A percentile compares a stretch with the other conserved stretches of the same genome.
These are phyloP conservation scores for Sclerotiophoma versabilis DNA, from an alignment of 2,329 filamentous ascomycete genomes.

Conservation along the genomic window DNA sequence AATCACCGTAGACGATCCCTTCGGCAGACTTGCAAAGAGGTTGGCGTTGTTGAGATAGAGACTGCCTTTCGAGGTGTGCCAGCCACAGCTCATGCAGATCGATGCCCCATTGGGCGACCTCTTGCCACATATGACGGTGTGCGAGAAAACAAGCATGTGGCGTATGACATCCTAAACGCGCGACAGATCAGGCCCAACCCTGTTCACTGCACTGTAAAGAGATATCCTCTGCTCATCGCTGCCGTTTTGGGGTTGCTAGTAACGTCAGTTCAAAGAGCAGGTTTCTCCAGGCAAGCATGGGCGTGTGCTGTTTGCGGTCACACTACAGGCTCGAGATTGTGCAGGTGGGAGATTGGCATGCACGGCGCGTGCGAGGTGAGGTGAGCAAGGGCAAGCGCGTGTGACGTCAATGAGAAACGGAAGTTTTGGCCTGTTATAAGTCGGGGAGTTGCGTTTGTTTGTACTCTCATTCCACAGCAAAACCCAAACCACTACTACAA, in stretches of 20 bases:
- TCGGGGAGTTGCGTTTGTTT: conserved; percentile 19
- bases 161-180: conserved; percentile 13
- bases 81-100: conserved; percentile 17
- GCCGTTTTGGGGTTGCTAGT: conserved; percentile 11
- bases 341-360: conserved; percentile 18
- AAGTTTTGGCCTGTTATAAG: conserved; percentile 16
- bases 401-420: conserved; percentile 14
- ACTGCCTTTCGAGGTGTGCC: conserved; percentile 4
- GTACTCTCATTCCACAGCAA: conserved; percentile 9
- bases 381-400: conserved; percentile 14
- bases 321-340: conserved; percentile 6
- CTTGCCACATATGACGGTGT: conserved; percentile 15
- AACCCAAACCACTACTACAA: conserved; percentile 7
- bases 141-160: conserved; percentile 16
- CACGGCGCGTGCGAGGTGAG: conserved; percentile 11
- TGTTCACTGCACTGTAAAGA: conserved; percentile 9
- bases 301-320: conserved; percentile 18
- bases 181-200: conserved; percentile 10
- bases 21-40: conserved; percentile 14
- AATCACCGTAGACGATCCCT: conserved; percentile 6
- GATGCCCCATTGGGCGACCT: neutral
- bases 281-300: conserved; percentile 16
- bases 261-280: conserved; percentile 17
- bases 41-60: neutral
- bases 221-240: conserved; percentile 11